Evolutionary conservation across 352 stramenopile genomes (phyloP), one percentile per base, ranked within the genome.

Genomic region (Phytophthora niederhauseri): DNA sequence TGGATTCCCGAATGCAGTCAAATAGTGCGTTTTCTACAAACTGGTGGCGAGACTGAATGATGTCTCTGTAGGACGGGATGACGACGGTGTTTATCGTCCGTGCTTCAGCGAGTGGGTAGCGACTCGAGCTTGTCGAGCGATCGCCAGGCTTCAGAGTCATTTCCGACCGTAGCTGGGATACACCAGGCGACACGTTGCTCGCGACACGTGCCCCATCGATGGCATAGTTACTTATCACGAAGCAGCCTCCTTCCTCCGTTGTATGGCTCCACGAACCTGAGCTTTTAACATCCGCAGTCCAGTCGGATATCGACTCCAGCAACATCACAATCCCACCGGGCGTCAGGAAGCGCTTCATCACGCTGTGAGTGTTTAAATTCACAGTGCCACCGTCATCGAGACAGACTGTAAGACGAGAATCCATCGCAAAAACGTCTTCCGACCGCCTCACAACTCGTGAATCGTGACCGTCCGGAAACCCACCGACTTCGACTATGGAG

Each of bases 1-100:
- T 8, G 9, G 12, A 28, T n/a, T 17, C 46, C 15, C 54, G 54
- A 51, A 61, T 49, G 6, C 20, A 38, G 38, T 54, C 60, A 19
- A 61, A 54, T 7, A 67, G 53, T 6, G 38, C 38, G n/a, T 61
- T 67, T 43, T 67, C 36, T n/a, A 67, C 14, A 17, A 55, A 53
- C 28, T 67, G 60, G 26, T 67, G 60, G 6, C 60, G 60, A 26
- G 60, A 49, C 17, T 48, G 15, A 7, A 59, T 38, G 36, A 67
- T 51, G 0, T 61, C 50, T 9, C 36, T 24, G 14, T 55, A 61
- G 7, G 58, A 65, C 22, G 58, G 58, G 26, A 65, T 49, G 17
- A 65, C 45, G 7, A 65, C 28, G 15, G 48, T n/a, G 4, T 46
- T 19, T 31, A 63, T 17, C 4, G 43, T 57, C 4, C 43, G 19